Base-by-base conservation (phyloP, 331 rosid species). In the Rosa hybrid region DNA sequence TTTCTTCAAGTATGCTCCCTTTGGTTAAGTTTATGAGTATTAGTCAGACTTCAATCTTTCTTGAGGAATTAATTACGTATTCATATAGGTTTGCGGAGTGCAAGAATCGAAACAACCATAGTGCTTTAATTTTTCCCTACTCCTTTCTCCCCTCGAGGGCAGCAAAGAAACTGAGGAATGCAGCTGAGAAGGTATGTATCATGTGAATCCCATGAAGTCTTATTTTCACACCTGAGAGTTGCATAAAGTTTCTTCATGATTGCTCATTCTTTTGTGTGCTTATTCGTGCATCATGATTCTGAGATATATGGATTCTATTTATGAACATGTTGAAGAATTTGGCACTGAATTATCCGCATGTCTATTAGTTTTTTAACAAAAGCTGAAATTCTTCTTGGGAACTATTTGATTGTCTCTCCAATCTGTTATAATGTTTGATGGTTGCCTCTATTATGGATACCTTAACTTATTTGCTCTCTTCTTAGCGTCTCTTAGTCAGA, bases 31-130 rank as follows among this genome's bases (percentile, higher is more conserved):
- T 18, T 20, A 25, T 42, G 57, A 60, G 27, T 59, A 20, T 25
- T 63, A 27, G 11, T 46, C 8, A 8, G 64, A 46, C 68, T 27
- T 77, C 34, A 64, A 34, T 64, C 27, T 63, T 77, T 41, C 53
- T 50, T 51, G 86, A 74, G 67, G 46, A 60, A 38, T 38, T 67
- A 39, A 67, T 30, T 67, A 67, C 76, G 54, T 76, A 70, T 72
- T 48, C 53, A 68, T 75, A 70, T 86, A 96, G 99, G 99, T 96
- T 93, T 87, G 90, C 92, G 91, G 99, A 96, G 87, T 96, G 99
- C 94, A 96, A 93, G 92, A 94, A 91, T 71, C 91, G 98, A 85
- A 96, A 90, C 82, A 88, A 93, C 70, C 97, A 85, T 25, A 93
- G 91, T 86, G 83, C 87, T 59, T 74, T 91, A 78, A 72, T 86